Evolutionary conservation across 2,329 filamentous ascomycete genomes (phyloP), one percentile per base, ranked within the genome.

Genomic region (Colletotrichum gloeosporioides): DNA sequence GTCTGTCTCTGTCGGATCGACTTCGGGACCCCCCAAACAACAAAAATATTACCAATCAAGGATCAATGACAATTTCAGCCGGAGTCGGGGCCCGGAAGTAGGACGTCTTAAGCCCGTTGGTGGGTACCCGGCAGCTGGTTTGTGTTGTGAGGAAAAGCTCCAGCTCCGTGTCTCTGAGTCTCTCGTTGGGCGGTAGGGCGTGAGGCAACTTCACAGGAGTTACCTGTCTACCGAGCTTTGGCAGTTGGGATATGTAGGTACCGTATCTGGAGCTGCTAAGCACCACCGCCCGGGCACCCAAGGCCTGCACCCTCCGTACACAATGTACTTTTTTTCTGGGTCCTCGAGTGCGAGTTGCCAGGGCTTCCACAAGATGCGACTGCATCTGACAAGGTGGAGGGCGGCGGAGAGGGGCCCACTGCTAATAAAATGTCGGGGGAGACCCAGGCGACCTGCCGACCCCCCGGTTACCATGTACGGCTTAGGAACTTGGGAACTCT

Each of bases 21-120:
- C 70, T 73, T 73, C 49, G 70, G 74, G 64, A 69, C 57, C 57
- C 63, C 57, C 67, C 57, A 53, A 69, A 29, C 55, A 53, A 53
- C 29, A 73, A 18, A 22, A 22, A 34, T 44, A 69, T 74, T 74
- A 74, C 74, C 71, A 76, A 76, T 76, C 74, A 76, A 76, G 49
- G 59, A 27, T 44, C 39, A 44, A 27, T 69, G 70, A 69, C 70
- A 74, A 69, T 65, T 53, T 44, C n/a, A 29, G 49, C 53, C 44
- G 63, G 69, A 73, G 34, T 39, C 25, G 29, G 49, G 65, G 13
- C 64, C 63, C 74, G 74, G 74, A 76, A 44, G 57, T 76, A 76
- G 74, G 59, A 55, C 22, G 15, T 32, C 59, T 76, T 76, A 76
- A 76, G 59, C 39, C 74, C 74, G 74, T 49, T 22, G 29, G 73